Conservation (phyloP, 257 asterid species). For the Solanum phureja region DNA sequence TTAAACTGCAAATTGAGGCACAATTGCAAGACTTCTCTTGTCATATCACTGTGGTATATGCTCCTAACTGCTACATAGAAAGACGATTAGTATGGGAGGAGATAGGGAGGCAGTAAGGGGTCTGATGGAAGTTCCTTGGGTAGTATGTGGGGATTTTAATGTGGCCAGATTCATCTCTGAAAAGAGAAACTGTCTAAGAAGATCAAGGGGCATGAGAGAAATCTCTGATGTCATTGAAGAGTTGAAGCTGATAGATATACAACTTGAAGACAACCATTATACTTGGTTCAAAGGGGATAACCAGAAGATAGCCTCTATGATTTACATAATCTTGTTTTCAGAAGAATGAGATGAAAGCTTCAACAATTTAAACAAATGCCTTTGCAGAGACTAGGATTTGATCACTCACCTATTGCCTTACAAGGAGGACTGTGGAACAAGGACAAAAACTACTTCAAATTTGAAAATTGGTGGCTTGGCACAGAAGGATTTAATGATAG, state of each 20-base stretch:
- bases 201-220: background rate
- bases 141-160: background rate
- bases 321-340: background rate
- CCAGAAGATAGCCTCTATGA: background rate
- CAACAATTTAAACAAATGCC: background rate
- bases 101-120: background rate
- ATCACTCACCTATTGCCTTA: background rate
- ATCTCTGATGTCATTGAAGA: background rate
- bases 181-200: background rate
- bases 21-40: background rate
- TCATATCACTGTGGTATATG: background rate
- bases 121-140: background rate
- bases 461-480: background rate
- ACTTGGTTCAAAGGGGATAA: background rate
- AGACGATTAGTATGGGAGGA: background rate
- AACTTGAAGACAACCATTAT: background rate
- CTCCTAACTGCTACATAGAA: background rate
- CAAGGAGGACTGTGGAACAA: background rate
- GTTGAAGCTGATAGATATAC: background rate
- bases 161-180: background rate
- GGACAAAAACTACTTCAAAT: background rate
- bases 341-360: background rate
- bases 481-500: background rate
- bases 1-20: background rate
- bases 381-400: background rate